Evolutionary conservation across 2,329 filamentous ascomycete species (phyloP), one percentile per base, ranked within the genome.

Genomic region (Diaporthe caulivora): DNA sequence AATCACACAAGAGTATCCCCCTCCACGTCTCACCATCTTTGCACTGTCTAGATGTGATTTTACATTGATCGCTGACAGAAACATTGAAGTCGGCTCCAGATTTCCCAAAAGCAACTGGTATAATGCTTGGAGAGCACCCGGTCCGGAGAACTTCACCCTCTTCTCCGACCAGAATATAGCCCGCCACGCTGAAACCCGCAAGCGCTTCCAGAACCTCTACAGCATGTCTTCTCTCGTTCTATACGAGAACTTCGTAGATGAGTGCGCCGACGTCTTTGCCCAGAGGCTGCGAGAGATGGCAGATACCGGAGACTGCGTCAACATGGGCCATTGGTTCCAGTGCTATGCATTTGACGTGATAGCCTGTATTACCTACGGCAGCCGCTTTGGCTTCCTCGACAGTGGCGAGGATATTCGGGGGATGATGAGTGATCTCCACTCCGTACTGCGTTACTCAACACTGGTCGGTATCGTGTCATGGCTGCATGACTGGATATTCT

Each of bases 271-370:
- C 17, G 74, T 88, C 0, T 83, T 89, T 29, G 71, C 77, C 1
- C 75, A 79, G 34, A 78, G 82, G 2, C 79, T 88, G 42, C 70
- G 54, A 0, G 84, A 86, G 71, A 80, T 84, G 15, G 81, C 84
- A 1, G 67, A 74, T 0, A 69, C 73, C 0, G 77, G 77, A 0
- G 21, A 79, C 4, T 70, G 74, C 0, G 75, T 88, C 3, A 81
- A 89, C 74, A 75, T 87, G 53, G 77, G 77, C 5, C 80, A 83
- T 62, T 86, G 83, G 82, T 78, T 87, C 37, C 86, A 87, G 74
- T 87, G 81, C 74, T 88, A 84, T 71, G 86, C 85, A 0, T 87
- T 87, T 54, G 86, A 89, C 65, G 86, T 89, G 1, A 88, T 90
- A 40, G 87, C 86, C 0, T 82, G 86, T 49, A 86, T 90, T 24